These are phyloP conservation scores for Simplicillium sp. DNA, from an alignment of 2,329 filamentous ascomycete genomes.

Conservation along the genomic window DNA sequence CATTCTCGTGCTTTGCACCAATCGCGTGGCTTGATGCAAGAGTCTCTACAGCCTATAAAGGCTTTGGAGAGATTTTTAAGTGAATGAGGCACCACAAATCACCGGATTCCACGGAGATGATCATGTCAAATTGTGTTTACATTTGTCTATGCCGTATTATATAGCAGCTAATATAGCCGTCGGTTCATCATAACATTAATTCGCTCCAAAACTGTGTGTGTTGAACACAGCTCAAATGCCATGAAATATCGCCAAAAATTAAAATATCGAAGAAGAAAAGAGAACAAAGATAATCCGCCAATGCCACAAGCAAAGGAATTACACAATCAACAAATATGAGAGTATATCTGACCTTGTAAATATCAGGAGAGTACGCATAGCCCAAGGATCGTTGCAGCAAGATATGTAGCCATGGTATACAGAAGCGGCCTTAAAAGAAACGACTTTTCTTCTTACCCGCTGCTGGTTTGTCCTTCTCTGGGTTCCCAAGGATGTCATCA, in stretches of 20 bases:
- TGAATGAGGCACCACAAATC: no score
- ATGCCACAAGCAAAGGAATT: not conserved
- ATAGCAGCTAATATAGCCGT: no score
- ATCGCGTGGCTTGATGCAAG: no score
- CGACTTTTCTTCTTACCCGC: constrained; percentile 28
- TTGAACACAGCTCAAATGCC: no score
- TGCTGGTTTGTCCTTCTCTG: constrained; percentile 19
- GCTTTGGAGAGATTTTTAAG: no score
- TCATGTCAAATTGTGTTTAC: not conserved
- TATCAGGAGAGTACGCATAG: not conserved
- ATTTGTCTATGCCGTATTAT: no score
- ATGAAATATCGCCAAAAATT: no score
- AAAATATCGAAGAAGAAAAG: not conserved
- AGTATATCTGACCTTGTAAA: not conserved
- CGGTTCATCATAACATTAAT: no score
- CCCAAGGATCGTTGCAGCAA: not conserved
- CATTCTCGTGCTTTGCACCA: no score
- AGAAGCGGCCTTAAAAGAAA: constrained; percentile 22
- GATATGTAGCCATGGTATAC: not conserved
- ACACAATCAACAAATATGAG: not conserved
- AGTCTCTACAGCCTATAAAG: no score
- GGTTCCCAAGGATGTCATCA: constrained; percentile 35
- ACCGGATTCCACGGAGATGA: no score
- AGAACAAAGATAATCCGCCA: not conserved
- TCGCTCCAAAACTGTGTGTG: no score